Base-by-base conservation (phyloP, 2,329 filamentous ascomycete genomes). In the Sclerotinia minor region DNA sequence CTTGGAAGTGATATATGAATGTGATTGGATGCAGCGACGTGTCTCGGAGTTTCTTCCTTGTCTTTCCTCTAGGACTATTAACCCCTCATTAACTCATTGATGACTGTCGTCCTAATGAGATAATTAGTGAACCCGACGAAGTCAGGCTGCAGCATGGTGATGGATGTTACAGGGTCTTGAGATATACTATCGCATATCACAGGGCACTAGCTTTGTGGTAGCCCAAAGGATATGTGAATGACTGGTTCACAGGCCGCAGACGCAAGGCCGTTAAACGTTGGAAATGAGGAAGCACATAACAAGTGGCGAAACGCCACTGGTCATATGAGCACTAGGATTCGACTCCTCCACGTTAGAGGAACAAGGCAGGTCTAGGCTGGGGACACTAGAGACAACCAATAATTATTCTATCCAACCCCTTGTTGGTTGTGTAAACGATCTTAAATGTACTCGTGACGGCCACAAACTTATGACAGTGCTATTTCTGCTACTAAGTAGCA, bases 231-330 rank as follows among this genome's bases (percentile, higher is more conserved):
- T 19, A n/a, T 49, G 21, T 35, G 58, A 35, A 60, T 19, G 45
- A 24, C 21, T 52, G 49, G 47, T 26, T 50, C 35, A 32, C 26
- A 52, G 55, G 65, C 38, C 9, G 19, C 47, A 59, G 26, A 35
- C 4, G 55, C 11, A 49, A 54, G 21, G 47, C 44, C 55, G 45
- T 67, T 52, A 19, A 15, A 15, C 41, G 9, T 32, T 32, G 21
- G 32, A n/a, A n/a, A 45, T 44, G 26, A 24, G 29, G 55, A 61
- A 47, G 53, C 52, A 65, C 17, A 41, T 38, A n/a, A 24, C 53
- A 38, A 35, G 65, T 53, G 47, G 65, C 55, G 35, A 61, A 55
- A 53, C 44, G 38, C 49, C 44, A 52, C 26, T 19, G 38, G 55
- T 61, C 21, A 53, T 45, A 44, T 53, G 47, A 35, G 35, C 38